Base-by-base conservation (phyloP, 805 yeast genomes). In the Yamadazyma sp. region DNA sequence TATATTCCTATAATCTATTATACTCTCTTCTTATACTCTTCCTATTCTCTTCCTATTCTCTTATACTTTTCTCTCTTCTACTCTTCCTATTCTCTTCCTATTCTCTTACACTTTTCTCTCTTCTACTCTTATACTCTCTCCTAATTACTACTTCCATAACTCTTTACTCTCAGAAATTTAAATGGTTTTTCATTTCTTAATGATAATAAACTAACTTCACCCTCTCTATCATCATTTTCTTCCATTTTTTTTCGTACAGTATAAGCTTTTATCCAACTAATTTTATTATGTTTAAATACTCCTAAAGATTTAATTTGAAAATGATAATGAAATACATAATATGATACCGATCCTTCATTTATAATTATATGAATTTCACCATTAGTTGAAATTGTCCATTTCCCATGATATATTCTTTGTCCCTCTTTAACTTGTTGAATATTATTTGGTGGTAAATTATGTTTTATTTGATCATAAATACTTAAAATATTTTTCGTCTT, bases 121-220 rank as follows among this genome's bases (percentile, higher is more conserved):
- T n/a, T n/a, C n/a, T n/a, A n/a, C n/a, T n/a, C n/a, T n/a, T n/a
- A n/a, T n/a, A n/a, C n/a, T n/a, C n/a, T n/a, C n/a, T n/a, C n/a
- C n/a, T n/a, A n/a, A n/a, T n/a, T n/a, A n/a, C n/a, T n/a, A n/a
- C n/a, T n/a, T 10, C 25, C 17, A 29, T 38, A 70, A 27, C 69
- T 59, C 42, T 61, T 66, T 1, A 82, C 91, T 31, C 84, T 63
- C 41, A 84, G 80, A 52, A 87, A 89, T 47, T 73, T 76, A 58
- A 86, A 89, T 9, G 88, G 79, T 47, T 81, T 82, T 53, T 89
- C 97, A 45, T 85, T 84, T 23, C 65, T 69, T 40, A 83, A 56
- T 4, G 77, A 68, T 48, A 86, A 76, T 25, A 62, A 65, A 10
- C 56, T 48, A n/a, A 47, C 42, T 33, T 76, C 76, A 8, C 72